Base-by-base conservation (phyloP, 1,139 yeast genomes). In the Entelexis paramagnoliae region DNA sequence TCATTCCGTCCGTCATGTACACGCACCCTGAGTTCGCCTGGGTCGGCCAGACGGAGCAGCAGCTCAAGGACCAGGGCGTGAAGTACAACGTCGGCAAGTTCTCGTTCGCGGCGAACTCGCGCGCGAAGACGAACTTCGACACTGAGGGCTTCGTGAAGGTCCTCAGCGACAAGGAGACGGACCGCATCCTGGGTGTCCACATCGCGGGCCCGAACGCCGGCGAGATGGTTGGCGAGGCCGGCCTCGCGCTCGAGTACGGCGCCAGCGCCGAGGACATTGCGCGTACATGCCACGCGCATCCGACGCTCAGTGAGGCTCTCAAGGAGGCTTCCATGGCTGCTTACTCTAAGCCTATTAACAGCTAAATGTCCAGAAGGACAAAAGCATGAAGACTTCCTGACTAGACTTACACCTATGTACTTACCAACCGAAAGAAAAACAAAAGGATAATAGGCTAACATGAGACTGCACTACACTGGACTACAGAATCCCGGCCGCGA, bases 181-280 rank as follows among this genome's bases (percentile, higher is more conserved):
- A 93, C 73, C 81, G 98, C 69, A 79, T 93, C 42, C 76, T 93
- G 62, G 99, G 98, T 70, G 91, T 86, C 59, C 99, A 93, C 74
- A 91, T 93, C 69, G 83, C 89, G 63, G 98, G 98, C 63, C 86
- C 98, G 62, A 87, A 86, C 66, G 99, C 99, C 55, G 98, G 99
- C 73, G 99, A 93, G 77, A 87, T 93, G 96, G 91, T 93, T 68
- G 97, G 95, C 60, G 98, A 93, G 75, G 97, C 89, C 58, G 95
- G 95, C 61, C 78, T 93, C 67, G 99, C 99, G 49, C 72, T 93
- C 61, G 99, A 93, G 75, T 93, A 93, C 72, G 99, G 99, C 71
- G 99, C 98, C 51, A 82, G 95, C 48, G 85, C 96, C 53, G 99
- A 93, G 74, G 99, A 93, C 67, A 77, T 93, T 66, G 94, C 97